Evolutionary conservation across 148 eudicot genomes (phyloP).

Genomic region (Cornus florida): DNA sequence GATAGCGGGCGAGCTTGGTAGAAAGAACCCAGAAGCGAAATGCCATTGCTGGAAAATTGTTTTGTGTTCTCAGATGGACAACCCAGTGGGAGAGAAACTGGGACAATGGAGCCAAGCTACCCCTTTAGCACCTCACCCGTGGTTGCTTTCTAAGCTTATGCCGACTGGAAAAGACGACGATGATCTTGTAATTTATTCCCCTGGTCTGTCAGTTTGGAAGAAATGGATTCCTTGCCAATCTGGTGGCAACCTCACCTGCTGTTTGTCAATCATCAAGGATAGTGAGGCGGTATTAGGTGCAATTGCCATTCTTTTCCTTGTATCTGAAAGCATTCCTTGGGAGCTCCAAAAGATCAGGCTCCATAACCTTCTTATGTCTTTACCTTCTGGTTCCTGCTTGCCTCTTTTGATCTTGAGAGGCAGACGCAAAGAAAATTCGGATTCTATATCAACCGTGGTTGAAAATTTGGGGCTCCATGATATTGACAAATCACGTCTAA

Average conservation of each 20-base stretch:
- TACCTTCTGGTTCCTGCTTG: constrained; percentile 60
- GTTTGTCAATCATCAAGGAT: constrained; percentile 68
- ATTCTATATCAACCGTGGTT: constrained; percentile 31
- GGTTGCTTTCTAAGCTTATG: constrained; percentile 81
- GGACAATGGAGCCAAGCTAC: constrained; percentile 21
- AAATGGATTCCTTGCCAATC: constrained; percentile 51
- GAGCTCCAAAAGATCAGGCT: constrained; percentile 61
- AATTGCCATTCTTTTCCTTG: constrained; percentile 58
- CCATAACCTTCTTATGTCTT: constrained; percentile 48
- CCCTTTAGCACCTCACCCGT: constrained; percentile 38
- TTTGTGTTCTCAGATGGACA: constrained; percentile 39
- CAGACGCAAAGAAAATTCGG: constrained; percentile 29
- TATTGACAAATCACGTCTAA: constrained; percentile 59
- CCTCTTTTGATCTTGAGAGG: constrained; percentile 71
- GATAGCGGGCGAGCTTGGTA: constrained; percentile 54
- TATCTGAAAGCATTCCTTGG: constrained; percentile 60
- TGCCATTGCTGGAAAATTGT: constrained; percentile 90
- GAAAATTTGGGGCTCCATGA: constrained; percentile 58
- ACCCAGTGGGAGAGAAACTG: constrained; percentile 6
- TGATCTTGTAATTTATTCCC: constrained; percentile 52
- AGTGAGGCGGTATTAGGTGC: constrained; percentile 52
- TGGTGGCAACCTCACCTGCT: constrained; percentile 39
- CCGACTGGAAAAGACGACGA: constrained; percentile 39
- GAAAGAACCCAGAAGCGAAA: constrained; percentile 46
- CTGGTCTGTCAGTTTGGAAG: constrained; percentile 80